Percentiles rank a stretch among this genome's conserved stretches.
Conservation (phyloP, 768 basidiomycete species). For the Kwoniella botswanensis region DNA sequence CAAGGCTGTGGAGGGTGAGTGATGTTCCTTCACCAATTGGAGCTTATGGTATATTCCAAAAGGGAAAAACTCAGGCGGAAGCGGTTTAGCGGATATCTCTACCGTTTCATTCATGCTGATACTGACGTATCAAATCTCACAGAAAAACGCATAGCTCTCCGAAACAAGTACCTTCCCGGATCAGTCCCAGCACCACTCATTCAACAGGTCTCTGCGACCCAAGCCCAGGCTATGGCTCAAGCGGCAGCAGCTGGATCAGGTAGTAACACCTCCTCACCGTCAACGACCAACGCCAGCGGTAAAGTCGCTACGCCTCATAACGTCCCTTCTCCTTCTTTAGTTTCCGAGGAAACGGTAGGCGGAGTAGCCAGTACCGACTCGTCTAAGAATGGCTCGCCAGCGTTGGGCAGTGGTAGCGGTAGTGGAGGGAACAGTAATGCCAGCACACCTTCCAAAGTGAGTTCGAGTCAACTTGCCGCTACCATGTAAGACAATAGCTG, state of each 20-base stretch:
- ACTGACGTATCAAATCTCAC: not conserved
- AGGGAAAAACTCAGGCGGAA: too few species aligned
- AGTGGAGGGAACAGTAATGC: slow-evolving; percentile 16
- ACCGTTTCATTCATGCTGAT: not conserved
- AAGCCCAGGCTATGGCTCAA: slow-evolving; percentile 5
- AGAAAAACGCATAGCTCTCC: slow-evolving; percentile 34
- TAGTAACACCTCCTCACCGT: not conserved
- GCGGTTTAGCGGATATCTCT: too few species aligned
- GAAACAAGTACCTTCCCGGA: slow-evolving; percentile 25
- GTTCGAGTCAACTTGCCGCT: not conserved
- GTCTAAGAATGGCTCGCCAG: slow-evolving; percentile 17
- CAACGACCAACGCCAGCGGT: slow-evolving; percentile 1
- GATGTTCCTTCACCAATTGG: not conserved
- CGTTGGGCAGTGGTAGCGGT: slow-evolving; percentile 3
- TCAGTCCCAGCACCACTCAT: slow-evolving; percentile 16
- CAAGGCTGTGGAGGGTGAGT: slow-evolving; percentile 56
- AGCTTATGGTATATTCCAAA: too few species aligned
- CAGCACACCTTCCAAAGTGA: slow-evolving; percentile 34
- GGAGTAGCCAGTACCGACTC: slow-evolving; percentile 5
- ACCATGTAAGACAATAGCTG: not conserved
- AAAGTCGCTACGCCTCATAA: slow-evolving; percentile 19
- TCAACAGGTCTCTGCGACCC: slow-evolving; percentile 10
- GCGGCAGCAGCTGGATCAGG: slow-evolving; percentile 9
- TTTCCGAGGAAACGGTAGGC: not conserved
- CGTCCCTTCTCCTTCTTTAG: slow-evolving; percentile 12